These are phyloP conservation scores for Pistacia integerrima DNA, from an alignment of 345 rosid genomes.

Conservation along the genomic window DNA sequence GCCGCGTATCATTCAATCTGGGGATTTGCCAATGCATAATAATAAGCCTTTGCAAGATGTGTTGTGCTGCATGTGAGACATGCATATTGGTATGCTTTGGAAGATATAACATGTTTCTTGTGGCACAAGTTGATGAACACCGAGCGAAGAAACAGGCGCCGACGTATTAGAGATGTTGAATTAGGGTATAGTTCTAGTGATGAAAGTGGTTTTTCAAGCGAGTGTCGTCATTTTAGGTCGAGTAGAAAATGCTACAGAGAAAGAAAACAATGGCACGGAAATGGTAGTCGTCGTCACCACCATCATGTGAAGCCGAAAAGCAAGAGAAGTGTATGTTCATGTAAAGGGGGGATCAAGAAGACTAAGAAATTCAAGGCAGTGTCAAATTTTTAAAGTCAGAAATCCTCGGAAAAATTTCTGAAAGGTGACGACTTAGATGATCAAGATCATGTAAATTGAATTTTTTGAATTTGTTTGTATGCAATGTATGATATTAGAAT, in stretches of 20 bases:
- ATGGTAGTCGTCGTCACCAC: neutral
- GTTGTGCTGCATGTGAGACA: constrained; percentile 57
- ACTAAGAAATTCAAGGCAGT: constrained; percentile 35
- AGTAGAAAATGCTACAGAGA: constrained; percentile 35
- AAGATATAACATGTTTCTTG: constrained; percentile 45
- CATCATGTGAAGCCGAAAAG: constrained; percentile 37
- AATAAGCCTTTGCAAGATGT: constrained; percentile 72
- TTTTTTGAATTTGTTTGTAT: neutral
- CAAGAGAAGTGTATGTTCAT: constrained; percentile 37
- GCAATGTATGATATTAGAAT: neutral
- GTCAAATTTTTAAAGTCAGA: constrained; percentile 19
- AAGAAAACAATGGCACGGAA: constrained; percentile 14
- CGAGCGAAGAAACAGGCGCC: constrained; percentile 35
- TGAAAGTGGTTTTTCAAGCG: constrained; percentile 22
- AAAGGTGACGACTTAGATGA: constrained; percentile 31
- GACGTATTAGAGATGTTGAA: constrained; percentile 46
- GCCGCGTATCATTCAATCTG: constrained; percentile 62
- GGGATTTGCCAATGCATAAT: constrained; percentile 72
- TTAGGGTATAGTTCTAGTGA: constrained; percentile 25
- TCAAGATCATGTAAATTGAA: neutral
- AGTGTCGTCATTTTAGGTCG: neutral
- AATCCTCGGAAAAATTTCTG: constrained; percentile 20
- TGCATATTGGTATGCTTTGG: constrained; percentile 58
- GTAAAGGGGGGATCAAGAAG: constrained; percentile 45
- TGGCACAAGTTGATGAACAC: constrained; percentile 53